Evolutionary conservation across 352 stramenopile genomes (phyloP).

Genomic region (Phytophthora sojae): DNA sequence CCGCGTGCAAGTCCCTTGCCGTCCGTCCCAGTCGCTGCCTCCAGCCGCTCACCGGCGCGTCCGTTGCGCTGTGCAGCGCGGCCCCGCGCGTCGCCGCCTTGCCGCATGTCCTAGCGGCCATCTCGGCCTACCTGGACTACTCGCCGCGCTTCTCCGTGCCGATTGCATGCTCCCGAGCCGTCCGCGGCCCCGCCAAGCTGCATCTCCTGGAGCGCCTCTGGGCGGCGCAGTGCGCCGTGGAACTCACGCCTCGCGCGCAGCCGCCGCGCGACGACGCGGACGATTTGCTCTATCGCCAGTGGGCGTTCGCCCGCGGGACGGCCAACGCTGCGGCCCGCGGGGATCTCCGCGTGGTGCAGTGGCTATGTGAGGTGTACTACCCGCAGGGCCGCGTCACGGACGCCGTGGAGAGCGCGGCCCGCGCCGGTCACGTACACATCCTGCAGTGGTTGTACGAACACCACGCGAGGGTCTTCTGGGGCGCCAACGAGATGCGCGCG

Average conservation of each 20-base stretch:
- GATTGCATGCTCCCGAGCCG: conserved; percentile 15
- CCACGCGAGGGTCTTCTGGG: conserved; percentile 40
- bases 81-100: conserved; percentile 33
- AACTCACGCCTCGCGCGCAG: not conserved
- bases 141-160: conserved; percentile 29
- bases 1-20: not conserved
- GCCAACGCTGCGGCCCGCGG: conserved; percentile 32
- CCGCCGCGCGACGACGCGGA: not conserved
- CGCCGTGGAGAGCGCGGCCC: conserved; percentile 34
- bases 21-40: conserved; percentile 10
- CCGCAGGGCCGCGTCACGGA: conserved; percentile 35
- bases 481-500: conserved; percentile 40
- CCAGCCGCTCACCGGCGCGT: conserved; percentile 21
- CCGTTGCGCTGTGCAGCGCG: conserved; percentile 4
- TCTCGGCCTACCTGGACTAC: conserved; percentile 39
- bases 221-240: conserved; percentile 2
- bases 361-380: conserved; percentile 36
- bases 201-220: conserved; percentile 37
- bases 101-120: conserved; percentile 27
- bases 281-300: conserved; percentile 37
- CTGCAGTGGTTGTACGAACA: conserved; percentile 39
- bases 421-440: conserved; percentile 24
- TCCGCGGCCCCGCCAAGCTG: conserved; percentile 12
- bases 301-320: conserved; percentile 33
- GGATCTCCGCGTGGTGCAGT: conserved; percentile 33